Evolutionary conservation across 176 grass and related monocot genomes (phyloP), one percentile per base, ranked within the genome.

Genomic region (Elaeis guineensis): DNA sequence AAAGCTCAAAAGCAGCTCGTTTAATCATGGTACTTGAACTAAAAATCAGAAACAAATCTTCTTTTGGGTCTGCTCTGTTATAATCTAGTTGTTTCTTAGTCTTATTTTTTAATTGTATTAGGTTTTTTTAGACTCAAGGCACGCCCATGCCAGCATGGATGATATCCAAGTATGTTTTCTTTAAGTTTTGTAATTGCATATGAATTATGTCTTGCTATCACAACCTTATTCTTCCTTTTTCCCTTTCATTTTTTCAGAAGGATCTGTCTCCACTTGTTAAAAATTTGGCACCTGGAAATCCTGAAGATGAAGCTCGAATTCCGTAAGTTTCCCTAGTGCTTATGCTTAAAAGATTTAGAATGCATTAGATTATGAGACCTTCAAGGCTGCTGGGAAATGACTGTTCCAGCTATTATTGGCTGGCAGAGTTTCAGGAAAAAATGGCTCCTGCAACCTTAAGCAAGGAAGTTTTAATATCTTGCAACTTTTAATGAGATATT

Each of bases 51-150:
- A 53, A n/a, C 39, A 51, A 66, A 72, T 17, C 5, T 21, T 16
- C 2, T 15, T 4, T 82, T 61, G 28, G 28, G 25, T 25, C 78
- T 35, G 51, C 12, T 63, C 70, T 84, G 22, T 23, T 65, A 51
- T 77, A 55, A 0, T 72, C 53, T 14, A 54, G 6, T 54, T 73
- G 8, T 25, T 54, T 54, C n/a, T 5, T 63, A 12, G 26, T 71
- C 24, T 24, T 39, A 23, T 19, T 6, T 44, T 60, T 35, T 59
- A 23, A 73, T 20, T 57, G 26, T 26, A 44, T 68, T 85, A 96
- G 86, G 86, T 96, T 77, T 96, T 96, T 69, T 63, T 90, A 75
- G 86, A 96, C 58, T 87, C 86, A 54, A 96, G 92, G 60, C 92
- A 90, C 65, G 63, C 63, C 61, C 74, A 55, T 73, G 75, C 79